Evolutionary conservation across 1,139 yeast species (phyloP).

Genomic region (Kluyveromyces sp.): DNA sequence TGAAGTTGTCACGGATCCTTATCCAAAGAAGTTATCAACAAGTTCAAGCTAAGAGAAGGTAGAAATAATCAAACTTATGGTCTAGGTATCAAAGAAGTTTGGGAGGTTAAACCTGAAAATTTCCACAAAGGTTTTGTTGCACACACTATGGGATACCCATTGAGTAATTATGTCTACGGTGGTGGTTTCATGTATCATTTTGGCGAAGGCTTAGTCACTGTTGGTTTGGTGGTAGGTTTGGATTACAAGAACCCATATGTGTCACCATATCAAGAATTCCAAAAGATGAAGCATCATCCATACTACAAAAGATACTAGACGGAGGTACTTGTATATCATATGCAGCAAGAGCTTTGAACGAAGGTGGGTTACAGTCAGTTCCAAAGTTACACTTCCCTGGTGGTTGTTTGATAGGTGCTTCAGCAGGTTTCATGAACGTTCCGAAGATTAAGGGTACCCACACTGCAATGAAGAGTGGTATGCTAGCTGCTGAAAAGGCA

Average conservation of each 20-base stretch:
- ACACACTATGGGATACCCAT: constrained; percentile 88
- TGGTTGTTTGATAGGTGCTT: constrained; percentile 86
- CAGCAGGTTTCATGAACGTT: constrained; percentile 94
- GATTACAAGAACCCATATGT: constrained; percentile 92
- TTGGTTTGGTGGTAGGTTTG: constrained; percentile 85
- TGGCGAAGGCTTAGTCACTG: constrained; percentile 83
- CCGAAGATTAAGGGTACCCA: constrained; percentile 98
- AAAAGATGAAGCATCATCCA: constrained; percentile 87
- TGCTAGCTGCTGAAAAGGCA: constrained; percentile 85
- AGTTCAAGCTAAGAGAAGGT: constrained; percentile 58
- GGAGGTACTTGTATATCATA: constrained; percentile 92
- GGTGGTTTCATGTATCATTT: constrained; percentile 97
- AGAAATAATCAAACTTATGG: constrained; percentile 86
- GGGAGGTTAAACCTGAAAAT: constrained; percentile 88
- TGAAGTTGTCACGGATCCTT: constrained; percentile 95
- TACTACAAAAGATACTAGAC: constrained; percentile 62
- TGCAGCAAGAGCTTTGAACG: constrained; percentile 93
- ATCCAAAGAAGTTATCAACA: constrained; percentile 63
- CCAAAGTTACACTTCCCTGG: constrained; percentile 92
- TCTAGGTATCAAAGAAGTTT: constrained; percentile 87
- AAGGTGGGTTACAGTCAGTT: constrained; percentile 90
- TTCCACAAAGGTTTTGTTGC: constrained; percentile 77
- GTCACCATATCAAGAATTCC: constrained; percentile 94
- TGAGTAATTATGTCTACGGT: constrained; percentile 68
- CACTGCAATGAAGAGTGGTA: constrained; percentile 92